A percentile compares a stretch with the other conserved stretches of the same genome.
Evolutionary conservation across 805 yeast genomes (phyloP).

Genomic region (Suhomyces faveliae): DNA sequence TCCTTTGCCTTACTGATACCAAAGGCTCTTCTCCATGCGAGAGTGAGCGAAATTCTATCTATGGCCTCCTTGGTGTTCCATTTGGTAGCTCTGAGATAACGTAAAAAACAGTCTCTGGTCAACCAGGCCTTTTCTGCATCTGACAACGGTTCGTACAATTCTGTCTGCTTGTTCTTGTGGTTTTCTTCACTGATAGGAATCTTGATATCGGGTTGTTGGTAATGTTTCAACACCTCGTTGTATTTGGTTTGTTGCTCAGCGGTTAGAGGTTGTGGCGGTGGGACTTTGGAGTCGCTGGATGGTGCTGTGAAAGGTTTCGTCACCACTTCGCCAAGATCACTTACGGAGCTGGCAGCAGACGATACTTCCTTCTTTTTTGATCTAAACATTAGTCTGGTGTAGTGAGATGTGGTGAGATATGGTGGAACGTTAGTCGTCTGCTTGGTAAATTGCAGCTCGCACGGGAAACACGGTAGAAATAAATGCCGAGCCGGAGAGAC

Average conservation of each 20-base stretch:
- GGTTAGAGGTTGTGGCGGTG: conserved; percentile 52
- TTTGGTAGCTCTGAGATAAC: conserved; percentile 52
- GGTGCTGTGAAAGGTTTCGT: conserved; percentile 56
- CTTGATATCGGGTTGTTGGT: conserved; percentile 41
- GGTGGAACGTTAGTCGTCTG: not conserved
- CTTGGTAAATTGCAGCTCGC: not conserved
- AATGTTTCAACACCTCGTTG: conserved; percentile 59
- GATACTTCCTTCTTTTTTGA: conserved; percentile 2
- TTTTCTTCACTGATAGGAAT: conserved; percentile 52
- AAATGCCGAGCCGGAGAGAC: not conserved
- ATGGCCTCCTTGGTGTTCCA: conserved; percentile 47
- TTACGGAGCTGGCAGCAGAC: conserved; percentile 3
- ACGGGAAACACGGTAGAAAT: not conserved
- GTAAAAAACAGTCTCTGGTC: conserved; percentile 51
- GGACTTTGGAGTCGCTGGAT: conserved; percentile 44
- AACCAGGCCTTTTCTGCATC: conserved; percentile 44
- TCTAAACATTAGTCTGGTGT: too few relatives aligned
- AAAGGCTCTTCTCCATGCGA: conserved; percentile 57
- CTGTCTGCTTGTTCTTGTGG: conserved; percentile 37
- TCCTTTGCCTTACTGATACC: conserved; percentile 40
- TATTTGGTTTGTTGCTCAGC: conserved; percentile 60
- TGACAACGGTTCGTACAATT: conserved; percentile 22
- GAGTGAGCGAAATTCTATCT: conserved; percentile 44
- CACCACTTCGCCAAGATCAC: conserved; percentile 12
- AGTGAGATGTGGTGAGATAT: too few relatives aligned